Conservation (phyloP, 805 yeast genomes). For the Yamadazyma sp. region DNA sequence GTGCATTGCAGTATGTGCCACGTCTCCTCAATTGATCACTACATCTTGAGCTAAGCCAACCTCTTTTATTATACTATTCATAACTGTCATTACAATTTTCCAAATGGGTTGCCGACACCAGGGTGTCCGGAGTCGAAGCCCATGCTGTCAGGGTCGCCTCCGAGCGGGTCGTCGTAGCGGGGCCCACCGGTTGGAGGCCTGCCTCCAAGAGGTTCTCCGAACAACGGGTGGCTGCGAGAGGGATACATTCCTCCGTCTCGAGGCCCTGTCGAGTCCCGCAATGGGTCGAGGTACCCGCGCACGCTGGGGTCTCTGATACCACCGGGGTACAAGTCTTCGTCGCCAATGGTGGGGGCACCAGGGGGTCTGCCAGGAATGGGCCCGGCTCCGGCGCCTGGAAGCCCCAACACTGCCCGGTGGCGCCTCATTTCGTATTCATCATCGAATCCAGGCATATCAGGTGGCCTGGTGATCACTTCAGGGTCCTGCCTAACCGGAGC, state of each 20-base stretch:
- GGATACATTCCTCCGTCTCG: conserved; percentile 58
- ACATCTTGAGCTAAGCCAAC: too few relatives aligned
- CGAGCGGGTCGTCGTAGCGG: conserved; percentile 51
- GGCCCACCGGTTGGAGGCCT: conserved; percentile 32
- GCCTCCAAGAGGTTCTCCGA: conserved; percentile 27
- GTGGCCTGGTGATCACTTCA: conserved; percentile 10
- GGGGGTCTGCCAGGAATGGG: not conserved
- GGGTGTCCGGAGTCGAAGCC: too few relatives aligned
- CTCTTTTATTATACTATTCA: too few relatives aligned
- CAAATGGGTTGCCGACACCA: too few relatives aligned
- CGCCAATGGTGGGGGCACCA: conserved; percentile 36
- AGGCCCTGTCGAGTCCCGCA: conserved; percentile 18
- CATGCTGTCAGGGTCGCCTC: conserved; percentile 38
- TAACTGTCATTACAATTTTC: too few relatives aligned
- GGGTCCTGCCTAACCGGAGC: conserved; percentile 5
- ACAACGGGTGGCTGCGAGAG: conserved; percentile 51
- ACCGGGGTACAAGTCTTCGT: conserved; percentile 51
- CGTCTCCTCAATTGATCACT: too few relatives aligned
- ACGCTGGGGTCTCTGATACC: conserved; percentile 37
- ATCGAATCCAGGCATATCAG: conserved; percentile 52
- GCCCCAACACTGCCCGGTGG: not conserved
- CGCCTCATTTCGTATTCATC: conserved; percentile 47
- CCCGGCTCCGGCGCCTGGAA: not conserved
- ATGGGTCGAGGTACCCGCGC: conserved; percentile 46
- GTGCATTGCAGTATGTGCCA: too few relatives aligned